Base-by-base conservation (phyloP, 148 eudicot species). In the Gaultheria prostrata region DNA sequence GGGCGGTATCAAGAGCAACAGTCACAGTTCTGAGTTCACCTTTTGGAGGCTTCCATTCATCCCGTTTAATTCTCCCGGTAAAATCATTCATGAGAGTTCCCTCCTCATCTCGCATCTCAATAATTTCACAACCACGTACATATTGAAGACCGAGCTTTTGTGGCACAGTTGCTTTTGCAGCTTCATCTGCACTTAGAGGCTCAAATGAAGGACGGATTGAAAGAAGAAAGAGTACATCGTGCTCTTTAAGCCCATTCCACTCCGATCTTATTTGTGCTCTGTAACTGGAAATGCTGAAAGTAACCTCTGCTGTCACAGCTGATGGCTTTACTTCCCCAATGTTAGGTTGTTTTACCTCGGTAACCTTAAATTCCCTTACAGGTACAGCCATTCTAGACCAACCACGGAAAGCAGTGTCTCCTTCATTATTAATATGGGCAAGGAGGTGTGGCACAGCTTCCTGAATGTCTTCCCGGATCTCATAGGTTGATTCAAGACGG, bases 361-460 rank as follows among this genome's bases (percentile, higher is more conserved):
- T 84, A 61, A 97, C 92, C 88, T 82, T 97, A 72, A 93, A 93
- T 84, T 93, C 92, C 86, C 84, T 92, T 71, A 97, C 88, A 63
- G 99, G 99, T 76, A 97, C 99, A 83, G 91, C 99, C 99, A 97
- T 97, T 92, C 99, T 93, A 69, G 99, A 97, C 99, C 99, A 97
- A 83, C 99, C 99, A 88, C 99, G 98, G 82, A 97, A 97, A 88
- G 97, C 94, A 82, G 98, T 86, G 82, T 94, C 95, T 20, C 99
- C 99, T 88, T 97, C 99, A 82, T 89, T 94, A 88, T 94, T 93
- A 72, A 91, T 91, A 80, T 92, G 86, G 35, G 98, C 91, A 85
- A 94, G 99, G 77, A 97, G 95, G 80, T 97, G 99, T 6, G 99
- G 99, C 71, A 94, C 95, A 33, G 99, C 99, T 89, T 97, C 98